Base-by-base conservation (phyloP, 208 protist genomes). In the Wallacemonas sp. region DNA sequence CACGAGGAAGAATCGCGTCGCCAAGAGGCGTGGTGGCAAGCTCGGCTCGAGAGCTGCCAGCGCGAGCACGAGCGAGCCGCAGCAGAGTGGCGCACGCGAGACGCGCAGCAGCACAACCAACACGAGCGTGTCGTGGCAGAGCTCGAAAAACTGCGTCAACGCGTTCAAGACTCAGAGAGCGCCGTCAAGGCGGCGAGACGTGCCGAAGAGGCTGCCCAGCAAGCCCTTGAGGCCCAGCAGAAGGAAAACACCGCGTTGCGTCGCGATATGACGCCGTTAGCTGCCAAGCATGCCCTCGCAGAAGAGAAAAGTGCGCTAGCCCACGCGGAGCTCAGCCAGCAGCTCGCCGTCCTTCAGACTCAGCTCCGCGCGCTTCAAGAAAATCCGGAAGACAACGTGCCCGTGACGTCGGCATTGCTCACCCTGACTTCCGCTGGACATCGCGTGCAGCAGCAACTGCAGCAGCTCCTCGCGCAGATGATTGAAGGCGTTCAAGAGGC, bases 81-180 rank as follows among this genome's bases (percentile, higher is more conserved):
- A 39, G 36, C 55, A 30, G 58, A 70, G 15, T 31, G 58, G 17
- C 53, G 59, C 15, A 54, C 67, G 31, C 60, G 51, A n/a, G 41
- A 75, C 26, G 27, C 66, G 19, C 72, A 73, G 41, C 45, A 67
- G 19, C 65, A 79, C 41, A 64, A 70, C 45, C 42, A 65, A 31
- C 62, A 34, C 14, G 19, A 38, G 17, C 59, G n/a, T 2, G 24
- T 61, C 2, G 36, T 39, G 14, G 34, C 8, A 27, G 49, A 47
- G 26, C 15, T 56, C 1, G 41, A 21, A 19, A 15, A 12, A 15
- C 62, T 67, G n/a, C 64, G 58, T 14, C 51, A 68, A 17, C 68
- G 60, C 17, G 41, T 45, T 26, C 59, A 41, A 34, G 62, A 71
- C 27, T 45, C 54, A 21, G 70, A 70, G 53, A 62, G 63, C n/a